phyloP scores from a whole-genome alignment of 345 rosid genomes.

The Melaleuca quinquenervia region DNA sequence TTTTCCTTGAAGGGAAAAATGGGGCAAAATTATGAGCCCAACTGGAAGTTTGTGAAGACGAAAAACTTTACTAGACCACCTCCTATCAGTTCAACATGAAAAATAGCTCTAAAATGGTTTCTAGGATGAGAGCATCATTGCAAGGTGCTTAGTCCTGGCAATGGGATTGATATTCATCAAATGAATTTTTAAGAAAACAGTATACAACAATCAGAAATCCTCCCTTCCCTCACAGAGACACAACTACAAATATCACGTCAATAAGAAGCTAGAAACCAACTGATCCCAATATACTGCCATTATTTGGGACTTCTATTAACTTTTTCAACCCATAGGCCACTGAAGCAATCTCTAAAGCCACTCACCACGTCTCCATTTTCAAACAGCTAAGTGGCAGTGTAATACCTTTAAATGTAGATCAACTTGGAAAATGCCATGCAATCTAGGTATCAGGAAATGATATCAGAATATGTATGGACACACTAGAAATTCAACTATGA shows the following conservation, averaged over 20 bases:
- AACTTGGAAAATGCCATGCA: not conserved
- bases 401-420: not conserved
- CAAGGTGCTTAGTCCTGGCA: not conserved
- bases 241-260: no score
- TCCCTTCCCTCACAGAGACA: no score
- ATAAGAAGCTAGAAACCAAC: no score
- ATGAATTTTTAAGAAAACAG: not conserved
- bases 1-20: not conserved
- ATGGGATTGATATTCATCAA: not conserved
- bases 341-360: not conserved
- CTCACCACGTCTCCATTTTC: not conserved
- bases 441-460: not conserved
- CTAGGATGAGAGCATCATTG: not conserved
- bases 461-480: not conserved
- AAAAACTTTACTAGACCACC: not conserved
- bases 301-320: no score
- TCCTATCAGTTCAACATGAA: not conserved
- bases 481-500: not conserved
- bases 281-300: no score
- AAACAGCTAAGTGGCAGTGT: not conserved
- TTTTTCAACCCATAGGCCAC: not conserved
- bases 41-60: not conserved
- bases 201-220: no score
- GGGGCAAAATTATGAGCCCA: not conserved
- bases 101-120: not conserved